Base-by-base conservation (phyloP, 2,329 filamentous ascomycete genomes). In the Hymenoscyphus salicellus region DNA sequence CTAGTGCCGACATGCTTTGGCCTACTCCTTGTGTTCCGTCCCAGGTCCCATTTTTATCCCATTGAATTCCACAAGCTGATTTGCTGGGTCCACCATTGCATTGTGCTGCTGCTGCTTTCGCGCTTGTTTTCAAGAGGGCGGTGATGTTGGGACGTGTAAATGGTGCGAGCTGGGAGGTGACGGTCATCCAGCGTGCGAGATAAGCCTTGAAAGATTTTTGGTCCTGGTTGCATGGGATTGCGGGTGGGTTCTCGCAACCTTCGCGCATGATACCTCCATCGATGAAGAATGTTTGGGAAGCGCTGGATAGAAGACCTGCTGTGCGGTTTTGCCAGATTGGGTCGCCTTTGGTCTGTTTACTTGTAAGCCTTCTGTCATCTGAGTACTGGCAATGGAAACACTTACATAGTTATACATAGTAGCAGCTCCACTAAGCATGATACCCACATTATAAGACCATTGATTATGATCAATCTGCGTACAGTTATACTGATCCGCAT, bases 381-480 rank as follows among this genome's bases (percentile, higher is more conserved):
- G 6, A 20, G n/a, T 49, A 20, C 7, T 23, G 23, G 43, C 5
- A 49, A 10, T 55, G 36, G 38, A 11, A 23, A 17, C 17, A 69
- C 78, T 69, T 75, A 82, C 80, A 70, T 90, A 81, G 74, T 89
- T 89, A 74, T 86, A 89, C 83, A 90, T 87, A 72, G 86, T 87
- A 1, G 87, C 85, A 0, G 84, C 83, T 11, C 88, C 88, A 14
- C 85, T 81, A 43, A 92, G 80, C 72, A 88, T 86, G 7, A 83
- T 83, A n/a, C 87, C 89, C 5, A 84, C 82, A 71, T 90, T 91
- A 77, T 90, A 90, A 0, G 83, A 84, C 80, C 88, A 92, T 71
- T 90, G 87, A 66, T 86, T 85, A 1, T 82, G 82, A 11, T 83
- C 82, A 64, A 88, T 77, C 5, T 79, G 72, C 2, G 81, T 83